phyloP scores from a whole-genome alignment of 2,329 filamentous ascomycete species.

The Paecilomyces formosus region DNA sequence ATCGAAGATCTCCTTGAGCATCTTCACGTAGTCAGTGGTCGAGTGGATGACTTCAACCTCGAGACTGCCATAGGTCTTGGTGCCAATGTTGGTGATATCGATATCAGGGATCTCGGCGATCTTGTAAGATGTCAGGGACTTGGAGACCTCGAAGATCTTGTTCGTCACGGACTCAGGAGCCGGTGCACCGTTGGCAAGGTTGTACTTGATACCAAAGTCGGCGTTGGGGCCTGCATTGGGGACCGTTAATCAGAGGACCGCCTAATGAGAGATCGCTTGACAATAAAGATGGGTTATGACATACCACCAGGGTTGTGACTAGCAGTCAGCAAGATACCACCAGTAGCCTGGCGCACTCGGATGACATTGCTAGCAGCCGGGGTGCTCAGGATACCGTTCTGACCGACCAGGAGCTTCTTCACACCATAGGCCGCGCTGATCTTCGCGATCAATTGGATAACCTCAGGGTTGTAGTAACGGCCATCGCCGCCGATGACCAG shows the following conservation, averaged over 20 bases:
- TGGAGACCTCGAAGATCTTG: constrained; percentile 92
- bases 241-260: background rate
- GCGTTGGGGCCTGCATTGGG: constrained; percentile 66
- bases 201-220: constrained; percentile 99
- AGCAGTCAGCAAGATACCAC: constrained; percentile 91
- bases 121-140: constrained; percentile 86
- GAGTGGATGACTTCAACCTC: constrained; percentile 96
- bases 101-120: constrained; percentile 79
- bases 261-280: background rate
- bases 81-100: constrained; percentile 75
- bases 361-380: constrained; percentile 95
- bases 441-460: constrained; percentile 93
- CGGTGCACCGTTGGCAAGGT: constrained; percentile 90
- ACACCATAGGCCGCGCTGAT: constrained; percentile 95
- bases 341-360: constrained; percentile 86
- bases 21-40: constrained; percentile 80
- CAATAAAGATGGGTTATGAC: constrained; percentile 23
- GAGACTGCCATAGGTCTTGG: constrained; percentile 72
- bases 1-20: constrained; percentile 98
- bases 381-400: constrained; percentile 93
- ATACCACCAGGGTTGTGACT: constrained; percentile 96
- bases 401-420: constrained; percentile 96
- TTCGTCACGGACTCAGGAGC: constrained; percentile 95
- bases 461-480: constrained; percentile 94
- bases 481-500: constrained; percentile 97